These are phyloP conservation scores for Ceratobasidium sp. DNA, from an alignment of 1,284 basidiomycete species.

Conservation along the genomic window DNA sequence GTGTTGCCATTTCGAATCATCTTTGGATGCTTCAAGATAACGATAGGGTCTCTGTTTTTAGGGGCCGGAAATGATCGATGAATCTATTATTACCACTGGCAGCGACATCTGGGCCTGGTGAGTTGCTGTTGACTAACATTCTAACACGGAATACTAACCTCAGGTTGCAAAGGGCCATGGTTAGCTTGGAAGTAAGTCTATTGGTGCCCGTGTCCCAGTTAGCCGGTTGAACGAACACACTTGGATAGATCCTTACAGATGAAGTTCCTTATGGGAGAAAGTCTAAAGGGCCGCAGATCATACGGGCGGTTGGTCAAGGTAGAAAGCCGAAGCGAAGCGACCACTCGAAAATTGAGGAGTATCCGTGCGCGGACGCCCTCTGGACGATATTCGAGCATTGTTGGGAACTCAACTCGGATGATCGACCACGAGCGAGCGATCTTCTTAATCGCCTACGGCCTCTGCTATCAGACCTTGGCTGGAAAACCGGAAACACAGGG, in stretches of 20 bases:
- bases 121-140: neutral
- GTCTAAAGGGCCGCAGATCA: constrained; percentile 11
- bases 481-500: neutral
- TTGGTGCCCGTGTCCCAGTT: no score
- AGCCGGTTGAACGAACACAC: no score
- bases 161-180: neutral
- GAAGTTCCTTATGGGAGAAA: constrained; percentile 20
- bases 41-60: neutral
- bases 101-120: constrained; percentile 40
- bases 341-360: constrained; percentile 36
- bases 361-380: constrained; percentile 10
- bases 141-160: no score
- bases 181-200: no score
- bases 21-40: neutral
- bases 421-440: constrained; percentile 16
- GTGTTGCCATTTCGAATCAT: neutral
- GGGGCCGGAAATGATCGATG: constrained; percentile 42
- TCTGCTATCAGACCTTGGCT: neutral
- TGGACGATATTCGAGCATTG: constrained; percentile 36
- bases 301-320: neutral
- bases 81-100: constrained; percentile 6
- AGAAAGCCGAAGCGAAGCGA: constrained; percentile 15
- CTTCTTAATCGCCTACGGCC: neutral
- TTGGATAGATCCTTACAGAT: constrained; percentile 35
- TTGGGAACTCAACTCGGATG: constrained; percentile 16